Percentiles rank a stretch among this genome's conserved stretches.
Conservation (phyloP, 106 monocot genomes). For the Platanthera guangdongensis region DNA sequence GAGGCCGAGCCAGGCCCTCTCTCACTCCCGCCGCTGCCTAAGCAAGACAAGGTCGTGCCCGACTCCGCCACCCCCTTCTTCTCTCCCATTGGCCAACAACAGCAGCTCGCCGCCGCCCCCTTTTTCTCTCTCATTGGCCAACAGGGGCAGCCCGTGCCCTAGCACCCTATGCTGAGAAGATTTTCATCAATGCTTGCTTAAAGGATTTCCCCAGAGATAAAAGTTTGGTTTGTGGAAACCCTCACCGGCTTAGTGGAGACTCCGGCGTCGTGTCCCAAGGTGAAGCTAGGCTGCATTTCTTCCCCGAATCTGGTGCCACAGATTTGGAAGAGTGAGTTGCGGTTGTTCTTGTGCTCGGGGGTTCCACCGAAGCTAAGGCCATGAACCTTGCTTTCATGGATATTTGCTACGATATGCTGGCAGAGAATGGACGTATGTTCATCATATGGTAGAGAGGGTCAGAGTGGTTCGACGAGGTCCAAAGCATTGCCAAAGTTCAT, state of each 20-base stretch:
- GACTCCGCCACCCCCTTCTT: too few species aligned
- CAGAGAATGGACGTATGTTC: constrained; percentile 13
- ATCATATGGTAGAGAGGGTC: constrained; percentile 43
- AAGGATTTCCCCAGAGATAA: constrained; percentile 26
- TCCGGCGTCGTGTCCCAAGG: constrained; percentile 8
- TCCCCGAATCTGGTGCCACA: constrained; percentile 6
- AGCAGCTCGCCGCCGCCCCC: too few species aligned
- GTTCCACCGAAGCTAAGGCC: constrained; percentile 25
- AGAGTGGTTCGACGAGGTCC: constrained; percentile 26
- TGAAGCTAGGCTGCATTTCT: constrained; percentile 26
- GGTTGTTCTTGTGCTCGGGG: constrained; percentile 38
- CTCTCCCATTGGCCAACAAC: too few species aligned
- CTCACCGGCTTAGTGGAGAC: constrained; percentile 11
- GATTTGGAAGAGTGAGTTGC: not conserved
- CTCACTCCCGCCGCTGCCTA: too few species aligned
- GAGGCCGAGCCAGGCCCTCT: too few species aligned
- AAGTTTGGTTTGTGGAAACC: constrained; percentile 33
- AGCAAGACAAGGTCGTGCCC: too few species aligned
- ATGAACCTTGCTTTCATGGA: constrained; percentile 29
- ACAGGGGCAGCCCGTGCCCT: constrained; percentile 20
- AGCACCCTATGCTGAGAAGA: too few species aligned
- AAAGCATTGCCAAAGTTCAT: constrained; percentile 22
- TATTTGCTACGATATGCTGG: constrained; percentile 21
- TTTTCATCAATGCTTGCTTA: constrained; percentile 18
- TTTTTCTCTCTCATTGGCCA: too few species aligned